Base-by-base conservation (phyloP, 2,329 filamentous ascomycete species). In the Microsporum canis region DNA sequence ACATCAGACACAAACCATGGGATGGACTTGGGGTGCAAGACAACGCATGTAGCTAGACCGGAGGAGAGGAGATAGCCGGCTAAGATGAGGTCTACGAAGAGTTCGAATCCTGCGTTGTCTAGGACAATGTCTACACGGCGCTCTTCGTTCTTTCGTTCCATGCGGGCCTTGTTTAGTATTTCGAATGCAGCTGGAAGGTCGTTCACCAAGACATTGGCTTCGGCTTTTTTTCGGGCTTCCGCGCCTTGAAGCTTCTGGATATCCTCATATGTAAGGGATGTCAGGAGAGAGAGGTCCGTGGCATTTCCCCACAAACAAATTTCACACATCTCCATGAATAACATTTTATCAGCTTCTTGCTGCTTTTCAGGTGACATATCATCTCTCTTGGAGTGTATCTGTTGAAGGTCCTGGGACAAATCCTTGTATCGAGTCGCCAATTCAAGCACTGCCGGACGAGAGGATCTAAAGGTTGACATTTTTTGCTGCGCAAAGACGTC, bases 1-100 rank as follows among this genome's bases (percentile, higher is more conserved):
- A 97, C 94, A 69, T 99, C 94, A 0, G 91, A 96, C 56, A 99
- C 94, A 71, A 97, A 99, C 94, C 94, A 99, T 0, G 94, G 94
- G 62, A 99, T 91, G 27, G 85, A 87, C 77, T 99, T 99, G 58
- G 94, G 91, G 70, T 96, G 91, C 7, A 99, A 82, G 23, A 97
- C 85, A 12, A 99, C 81, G 29, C 85, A 84, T 0, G 91, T 96
- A 0, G 94, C 94, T 4, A 99, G 83, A 0, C 88, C 89, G 0
- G 90, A 81, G 0, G 89, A 86, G 5, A 99, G 80, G 12, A 99
- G 80, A 71, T 95, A 99, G 0, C 91, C 92, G 0, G 90, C 91
- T 1, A 99, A 82, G 61, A 97, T 86, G 7, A 99, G 81, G 71
- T 99, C 94, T 66, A 97, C 94, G 71, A 91, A 99, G 10, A 99